Evolutionary conservation across 768 basidiomycete genomes (phyloP).

Genomic region (Tylopilus plumbeoviolaceoides): DNA sequence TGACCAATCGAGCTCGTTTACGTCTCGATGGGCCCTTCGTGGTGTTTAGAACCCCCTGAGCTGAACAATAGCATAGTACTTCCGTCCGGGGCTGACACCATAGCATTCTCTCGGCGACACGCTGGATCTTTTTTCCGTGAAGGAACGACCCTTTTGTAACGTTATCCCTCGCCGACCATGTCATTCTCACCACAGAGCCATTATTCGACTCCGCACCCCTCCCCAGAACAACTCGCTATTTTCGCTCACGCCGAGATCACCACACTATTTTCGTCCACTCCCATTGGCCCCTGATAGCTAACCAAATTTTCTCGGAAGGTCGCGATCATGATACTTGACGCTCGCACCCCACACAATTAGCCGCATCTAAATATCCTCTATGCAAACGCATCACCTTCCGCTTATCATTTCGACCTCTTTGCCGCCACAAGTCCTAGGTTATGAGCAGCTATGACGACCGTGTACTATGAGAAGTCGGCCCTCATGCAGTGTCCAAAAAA

Average conservation of each 20-base stretch:
- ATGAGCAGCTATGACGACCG: neutral
- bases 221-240: constrained; percentile 8
- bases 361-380: neutral
- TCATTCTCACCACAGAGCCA: constrained; percentile 13
- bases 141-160: neutral
- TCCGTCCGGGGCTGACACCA: too few relatives aligned
- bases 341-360: too few relatives aligned
- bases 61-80: too few relatives aligned
- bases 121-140: too few relatives aligned
- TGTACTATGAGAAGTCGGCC: neutral
- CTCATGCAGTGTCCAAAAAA: constrained; percentile 4
- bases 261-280: constrained; percentile 6
- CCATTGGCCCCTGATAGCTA: constrained; percentile 11
- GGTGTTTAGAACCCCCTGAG: too few relatives aligned
- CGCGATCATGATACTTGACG: neutral
- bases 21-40: neutral
- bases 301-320: neutral
- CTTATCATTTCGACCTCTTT: neutral
- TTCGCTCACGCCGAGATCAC: constrained; percentile 16
- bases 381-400: neutral
- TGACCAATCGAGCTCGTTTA: constrained; percentile 5
- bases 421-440: neutral
- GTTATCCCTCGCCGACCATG: neutral
- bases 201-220: constrained; percentile 7
- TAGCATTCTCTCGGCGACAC: too few relatives aligned